phyloP scores from a whole-genome alignment of 2,329 filamentous ascomycete genomes.

The Pseudogymnoascus sp. region DNA sequence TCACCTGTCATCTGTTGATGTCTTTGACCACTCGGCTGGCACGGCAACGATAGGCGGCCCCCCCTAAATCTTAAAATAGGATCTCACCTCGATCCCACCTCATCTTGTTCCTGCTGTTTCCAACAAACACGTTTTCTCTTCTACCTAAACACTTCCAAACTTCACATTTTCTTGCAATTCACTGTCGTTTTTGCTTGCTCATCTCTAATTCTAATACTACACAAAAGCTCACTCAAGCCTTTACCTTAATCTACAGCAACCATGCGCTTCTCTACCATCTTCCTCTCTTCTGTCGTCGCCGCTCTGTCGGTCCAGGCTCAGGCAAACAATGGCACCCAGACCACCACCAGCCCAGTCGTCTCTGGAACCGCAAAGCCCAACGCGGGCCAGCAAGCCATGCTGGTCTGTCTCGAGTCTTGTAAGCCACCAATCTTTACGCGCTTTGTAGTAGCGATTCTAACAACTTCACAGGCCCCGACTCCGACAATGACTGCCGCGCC shows the following conservation, averaged over 20 bases:
- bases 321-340: neutral
- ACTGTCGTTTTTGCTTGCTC: neutral
- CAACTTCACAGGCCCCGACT: neutral
- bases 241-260: neutral
- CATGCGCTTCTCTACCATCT: slow-evolving; percentile 9
- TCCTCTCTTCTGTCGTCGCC: slow-evolving; percentile 7
- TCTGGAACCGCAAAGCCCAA: neutral
- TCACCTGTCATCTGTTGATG: neutral
- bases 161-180: neutral
- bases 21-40: neutral
- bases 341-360: neutral
- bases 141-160: neutral
- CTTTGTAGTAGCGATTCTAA: neutral
- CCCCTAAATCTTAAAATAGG: slow-evolving; percentile 8
- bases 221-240: neutral
- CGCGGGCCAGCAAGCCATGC: neutral
- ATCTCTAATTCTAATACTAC: neutral
- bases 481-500: neutral
- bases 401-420: neutral
- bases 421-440: neutral
- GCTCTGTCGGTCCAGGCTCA: neutral
- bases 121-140: neutral
- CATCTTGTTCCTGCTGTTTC: neutral
- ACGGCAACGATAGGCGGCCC: neutral
- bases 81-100: neutral